Base-by-base conservation (phyloP, 306 rosid genomes). In the Castanea sativa region DNA sequence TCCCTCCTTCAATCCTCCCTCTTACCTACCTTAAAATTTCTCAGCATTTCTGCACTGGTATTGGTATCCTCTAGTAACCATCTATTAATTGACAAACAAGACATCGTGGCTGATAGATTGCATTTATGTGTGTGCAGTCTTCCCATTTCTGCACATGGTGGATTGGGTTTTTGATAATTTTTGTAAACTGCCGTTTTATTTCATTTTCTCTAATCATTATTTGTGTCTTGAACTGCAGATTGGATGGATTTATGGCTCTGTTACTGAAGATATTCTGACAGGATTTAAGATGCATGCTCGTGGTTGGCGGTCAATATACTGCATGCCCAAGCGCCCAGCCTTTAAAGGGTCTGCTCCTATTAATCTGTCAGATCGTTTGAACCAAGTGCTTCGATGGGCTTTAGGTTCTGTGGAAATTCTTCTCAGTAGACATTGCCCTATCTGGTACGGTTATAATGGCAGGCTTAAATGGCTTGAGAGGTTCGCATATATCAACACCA, bases 271-370 rank as follows among this genome's bases (percentile, higher is more conserved):
- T 90, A 95, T 95, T 87, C 97, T 95, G 20, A 95, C 99, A 2
- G 99, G 99, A 82, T 95, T 95, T 78, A 95, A 95, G 89, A 95
- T 95, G 99, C 99, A 95, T 49, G 97, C 99, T 32, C 98, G 99
- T 11, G 99, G 99, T 32, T 95, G 99, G 99, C 86, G 99, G 73
- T 95, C 99, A 2, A 87, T 95, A 77, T 95, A 95, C 83, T 92
- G 99, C 87, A 95, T 91, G 82, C 99, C 99, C 6, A 81, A 91
- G 88, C 98, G 79, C 11, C 78, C 99, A 1, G 99, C 99, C 52
- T 95, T 95, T 80, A 95, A 95, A 86, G 99, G 99, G 68, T 95
- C 99, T 52, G 99, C 98, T 79, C 99, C 98, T 27, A 92, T 95
- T 80, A 95, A 95, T 86, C 98, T 95, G 83, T 95, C 99, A 0